These are phyloP conservation scores for Neurospora sp. DNA, from an alignment of 495 filamentous ascomycete genomes.

Conservation along the genomic window DNA sequence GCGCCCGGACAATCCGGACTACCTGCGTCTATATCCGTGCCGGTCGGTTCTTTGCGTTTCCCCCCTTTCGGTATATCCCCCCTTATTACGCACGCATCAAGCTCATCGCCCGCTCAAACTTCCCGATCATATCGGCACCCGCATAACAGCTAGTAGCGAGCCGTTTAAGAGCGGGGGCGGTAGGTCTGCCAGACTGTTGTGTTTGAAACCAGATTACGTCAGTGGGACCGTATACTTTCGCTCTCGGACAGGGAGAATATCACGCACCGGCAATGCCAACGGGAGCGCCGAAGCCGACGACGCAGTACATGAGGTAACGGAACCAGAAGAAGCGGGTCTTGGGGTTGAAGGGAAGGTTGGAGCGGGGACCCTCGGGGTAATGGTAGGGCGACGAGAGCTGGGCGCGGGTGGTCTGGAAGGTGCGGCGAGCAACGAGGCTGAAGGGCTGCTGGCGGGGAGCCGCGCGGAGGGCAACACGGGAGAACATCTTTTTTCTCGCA, in stretches of 20 bases:
- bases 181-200: conserved; percentile 75
- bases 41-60: background rate
- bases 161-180: conserved; percentile 44
- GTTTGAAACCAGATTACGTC: background rate
- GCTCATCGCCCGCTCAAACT: background rate
- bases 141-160: conserved; percentile 2
- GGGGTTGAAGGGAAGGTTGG: conserved; percentile 95
- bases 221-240: background rate
- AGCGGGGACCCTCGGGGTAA: conserved; percentile 92
- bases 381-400: conserved; percentile 88
- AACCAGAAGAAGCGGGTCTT: conserved; percentile 71
- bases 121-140: background rate
- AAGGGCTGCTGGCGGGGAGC: conserved; percentile 51
- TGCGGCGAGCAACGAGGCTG: conserved; percentile 71
- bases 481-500: conserved; percentile 59
- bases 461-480: conserved; percentile 64
- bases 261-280: conserved; percentile 75
- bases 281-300: conserved; percentile 66
- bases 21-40: background rate
- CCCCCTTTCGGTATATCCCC: background rate
- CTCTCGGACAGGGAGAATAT: conserved; percentile 5
- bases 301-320: conserved; percentile 75
- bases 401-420: conserved; percentile 83
- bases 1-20: background rate
- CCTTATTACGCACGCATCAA: background rate